Percentiles rank a stretch among this genome's conserved stretches.
Conservation (phyloP, 2,329 filamentous ascomycete species). For the Clarireedia homoeocarpa region DNA sequence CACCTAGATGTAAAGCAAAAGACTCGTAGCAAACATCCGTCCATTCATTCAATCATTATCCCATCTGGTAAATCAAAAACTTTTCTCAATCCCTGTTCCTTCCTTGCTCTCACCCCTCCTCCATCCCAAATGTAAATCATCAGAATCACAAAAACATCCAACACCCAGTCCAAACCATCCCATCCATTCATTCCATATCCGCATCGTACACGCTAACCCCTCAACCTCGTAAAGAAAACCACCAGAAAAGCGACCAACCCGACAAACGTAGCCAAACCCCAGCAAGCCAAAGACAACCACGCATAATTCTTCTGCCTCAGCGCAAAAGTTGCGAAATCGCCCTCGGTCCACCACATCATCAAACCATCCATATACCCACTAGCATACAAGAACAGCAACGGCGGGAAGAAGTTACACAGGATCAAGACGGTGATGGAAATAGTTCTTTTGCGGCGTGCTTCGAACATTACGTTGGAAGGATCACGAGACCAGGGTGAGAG, state of each 20-base stretch:
- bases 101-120: too few relatives aligned
- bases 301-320: slow-evolving; percentile 22
- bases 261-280: slow-evolving; percentile 14
- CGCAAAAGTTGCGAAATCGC: slow-evolving; percentile 19
- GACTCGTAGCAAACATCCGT: too few relatives aligned
- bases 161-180: neutral
- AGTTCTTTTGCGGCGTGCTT: slow-evolving; percentile 12
- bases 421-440: slow-evolving; percentile 20
- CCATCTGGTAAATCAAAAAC: too few relatives aligned
- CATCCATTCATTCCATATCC: neutral
- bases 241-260: slow-evolving; percentile 17
- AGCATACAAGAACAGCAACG: slow-evolving; percentile 21
- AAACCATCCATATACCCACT: slow-evolving; percentile 22
- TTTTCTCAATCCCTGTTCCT: too few relatives aligned
- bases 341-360: slow-evolving; percentile 21
- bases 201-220: neutral
- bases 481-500: slow-evolving; percentile 15
- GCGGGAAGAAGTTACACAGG: slow-evolving; percentile 24
- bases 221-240: slow-evolving; percentile 3
- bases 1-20: too few relatives aligned
- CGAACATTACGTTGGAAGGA: slow-evolving; percentile 10
- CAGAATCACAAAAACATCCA: too few relatives aligned
- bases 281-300: slow-evolving; percentile 13
- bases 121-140: too few relatives aligned
- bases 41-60: too few relatives aligned